Base-by-base conservation (phyloP, 1,284 basidiomycete species). In the Naganishia sp. region DNA sequence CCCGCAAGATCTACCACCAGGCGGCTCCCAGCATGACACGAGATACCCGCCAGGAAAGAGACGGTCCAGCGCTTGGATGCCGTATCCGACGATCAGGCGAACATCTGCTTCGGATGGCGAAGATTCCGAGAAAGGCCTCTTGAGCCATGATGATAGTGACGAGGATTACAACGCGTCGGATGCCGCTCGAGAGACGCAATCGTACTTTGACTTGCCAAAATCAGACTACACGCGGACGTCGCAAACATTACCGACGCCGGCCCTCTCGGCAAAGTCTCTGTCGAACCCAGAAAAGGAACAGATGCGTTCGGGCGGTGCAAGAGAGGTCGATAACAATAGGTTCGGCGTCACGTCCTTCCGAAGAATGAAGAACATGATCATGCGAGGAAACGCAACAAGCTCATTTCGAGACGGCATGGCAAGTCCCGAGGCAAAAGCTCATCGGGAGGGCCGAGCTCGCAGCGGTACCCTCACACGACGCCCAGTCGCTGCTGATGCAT, bases 201-300 rank as follows among this genome's bases (percentile, higher is more conserved):
- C 5, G 71, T 76, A 15, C 72, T 76, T 35, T 71, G 73, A 15
- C 67, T 71, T 21, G 47, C 68, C 41, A 49, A 69, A 31, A 57
- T 63, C 54, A 3, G 54, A 43, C 45, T 41, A 41, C 23, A n/a
- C 45, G 55, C 28, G 42, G 52, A 60, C n/a, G n/a, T 54, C 47
- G 4, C 67, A 68, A 2, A 68, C 72, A 6, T 67, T 81, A 5
- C 79, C 79, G 5, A 81, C 79, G 1, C 79, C 79, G 2, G 77
- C 79, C 0, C 67, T 81, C 10, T 79, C 78, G 0, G 63, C 75
- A 1, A 70, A 70, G 42, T 77, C 76, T 0, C 67, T 80, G 9
- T 76, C 76, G 0, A 67, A 70, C 11, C 68, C 60, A 10, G 60
- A 66, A 18, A 67, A 4, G 68, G 66, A 25, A 42, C 41, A 47